A percentile compares a stretch with the other conserved stretches of the same genome.
Evolutionary conservation across 179 eudicot species (phyloP).

Genomic region (Silene vulgaris): DNA sequence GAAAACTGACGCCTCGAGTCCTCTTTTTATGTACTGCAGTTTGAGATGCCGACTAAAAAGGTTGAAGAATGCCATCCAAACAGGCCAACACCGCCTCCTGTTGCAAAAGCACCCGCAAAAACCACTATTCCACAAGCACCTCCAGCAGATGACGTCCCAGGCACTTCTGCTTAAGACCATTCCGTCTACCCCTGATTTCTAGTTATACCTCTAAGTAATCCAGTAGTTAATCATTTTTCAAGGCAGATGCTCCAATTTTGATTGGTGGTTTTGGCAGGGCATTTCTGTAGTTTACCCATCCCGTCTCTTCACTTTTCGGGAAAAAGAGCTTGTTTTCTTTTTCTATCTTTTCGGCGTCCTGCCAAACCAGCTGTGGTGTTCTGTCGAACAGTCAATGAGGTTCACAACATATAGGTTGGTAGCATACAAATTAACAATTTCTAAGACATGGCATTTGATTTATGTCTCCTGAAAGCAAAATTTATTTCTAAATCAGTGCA

Average conservation of each 20-base stretch:
- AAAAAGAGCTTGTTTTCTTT: neutral
- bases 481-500: slow-evolving; percentile 2
- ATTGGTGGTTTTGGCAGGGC: neutral
- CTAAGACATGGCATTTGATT: slow-evolving; percentile 6
- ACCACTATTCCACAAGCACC: slow-evolving; percentile 23
- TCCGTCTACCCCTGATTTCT: neutral
- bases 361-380: slow-evolving; percentile 1
- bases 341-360: neutral
- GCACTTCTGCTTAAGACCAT: slow-evolving; percentile 56
- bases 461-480: slow-evolving; percentile 1
- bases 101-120: slow-evolving; percentile 34
- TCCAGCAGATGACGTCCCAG: slow-evolving; percentile 41
- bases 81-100: slow-evolving; percentile 49
- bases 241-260: slow-evolving; percentile 21
- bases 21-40: slow-evolving; percentile 42
- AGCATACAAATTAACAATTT: slow-evolving; percentile 10
- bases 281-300: slow-evolving; percentile 2
- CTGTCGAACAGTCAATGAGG: neutral
- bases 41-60: slow-evolving; percentile 59
- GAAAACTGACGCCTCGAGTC: neutral
- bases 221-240: slow-evolving; percentile 3
- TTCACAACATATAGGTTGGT: neutral
- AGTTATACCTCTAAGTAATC: slow-evolving; percentile 1
- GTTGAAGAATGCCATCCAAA: slow-evolving; percentile 72
- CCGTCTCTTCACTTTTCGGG: slow-evolving; percentile 4